Evolutionary conservation across 805 yeast genomes (phyloP), one percentile per base, ranked within the genome.

Genomic region (Saturnispora sekii): DNA sequence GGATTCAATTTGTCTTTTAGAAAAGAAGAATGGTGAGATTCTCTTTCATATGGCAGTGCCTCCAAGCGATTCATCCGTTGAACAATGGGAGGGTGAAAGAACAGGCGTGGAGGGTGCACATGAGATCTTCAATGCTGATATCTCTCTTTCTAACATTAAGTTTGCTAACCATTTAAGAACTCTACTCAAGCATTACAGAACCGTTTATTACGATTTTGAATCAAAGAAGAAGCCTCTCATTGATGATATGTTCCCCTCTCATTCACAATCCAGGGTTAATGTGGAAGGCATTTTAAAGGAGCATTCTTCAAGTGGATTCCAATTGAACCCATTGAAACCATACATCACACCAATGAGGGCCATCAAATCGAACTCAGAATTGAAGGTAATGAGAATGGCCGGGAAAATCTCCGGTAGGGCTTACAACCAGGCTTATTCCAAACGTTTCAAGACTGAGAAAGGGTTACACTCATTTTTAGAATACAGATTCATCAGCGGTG

Each of bases 71-170:
- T 73, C 77, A 5, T 70, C 69, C 40, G 76, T 74, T 17, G 98
- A 93, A 63, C 77, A 82, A 51, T 93, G 99, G 99, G 97, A 90
- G 54, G 99, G 99, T 10, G 81, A 76, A 37, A 74, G 95, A 54
- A 82, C 94, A 14, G 99, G 99, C 1, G 72, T 80, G 3, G 76
- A 80, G 40, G 96, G 94, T 12, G 96, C 82, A 0, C 65, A 64
- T 35, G 90, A 87, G 41, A 77, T 80, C 38, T 93, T 93, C 66
- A 93, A 90, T 59, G 95, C 96, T 3, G 97, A 88, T 62, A 72
- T 71, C 41, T 79, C 84, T 6, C 73, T 72, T 34, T 74, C 76
- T 37, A 70, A 74, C 34, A 68, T 71, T 29, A 57, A 63, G 6
- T 56, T 78, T 11, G 64, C 65, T 7, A 46, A 57, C 3, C 71